Base-by-base conservation (phyloP, 768 basidiomycete genomes). In the Coprinopsis sp. region DNA sequence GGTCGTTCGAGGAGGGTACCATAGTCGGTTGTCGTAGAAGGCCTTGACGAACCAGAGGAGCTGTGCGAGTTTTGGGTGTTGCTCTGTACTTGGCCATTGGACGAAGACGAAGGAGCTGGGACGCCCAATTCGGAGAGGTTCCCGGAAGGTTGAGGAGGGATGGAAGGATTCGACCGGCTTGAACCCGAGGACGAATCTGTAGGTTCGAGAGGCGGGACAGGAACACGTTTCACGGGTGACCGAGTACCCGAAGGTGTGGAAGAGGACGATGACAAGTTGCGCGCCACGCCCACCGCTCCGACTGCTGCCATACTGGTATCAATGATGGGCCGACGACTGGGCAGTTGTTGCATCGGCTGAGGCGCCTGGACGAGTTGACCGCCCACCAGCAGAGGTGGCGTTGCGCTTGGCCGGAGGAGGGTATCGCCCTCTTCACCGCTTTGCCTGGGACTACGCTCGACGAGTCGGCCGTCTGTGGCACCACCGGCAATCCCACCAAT, bases 351-450 rank as follows among this genome's bases (percentile, higher is more conserved):
- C n/a, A n/a, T n/a, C n/a, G n/a, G n/a, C n/a, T n/a, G n/a, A n/a
- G n/a, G n/a, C n/a, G n/a, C n/a, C n/a, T n/a, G n/a, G n/a, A n/a
- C n/a, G n/a, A n/a, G n/a, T n/a, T n/a, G n/a, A n/a, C n/a, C n/a
- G n/a, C n/a, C n/a, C n/a, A n/a, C n/a, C n/a, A n/a, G n/a, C n/a
- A n/a, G n/a, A n/a, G n/a, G n/a, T n/a, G n/a, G n/a, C n/a, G n/a
- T n/a, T 3, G 53, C 57, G 44, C 64, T 65, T 1, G 61, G 66
- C 43, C 68, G 73, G 3, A 84, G 67, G 69, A 87, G 84, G 0
- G 85, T 70, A 55, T 85, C 84, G 2, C 64, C 68, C 59, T 86
- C 85, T 56, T 84, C 84, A 5, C 85, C 85, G 40, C 82, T 86
- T 24, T 74, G 73, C 8, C 83, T 71, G 1, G 85, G 82, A 21